A percentile compares a stretch with the other conserved stretches of the same genome.
Evolutionary conservation across 129 eudicot species (phyloP).

Genomic region (Centaurea solstitialis): DNA sequence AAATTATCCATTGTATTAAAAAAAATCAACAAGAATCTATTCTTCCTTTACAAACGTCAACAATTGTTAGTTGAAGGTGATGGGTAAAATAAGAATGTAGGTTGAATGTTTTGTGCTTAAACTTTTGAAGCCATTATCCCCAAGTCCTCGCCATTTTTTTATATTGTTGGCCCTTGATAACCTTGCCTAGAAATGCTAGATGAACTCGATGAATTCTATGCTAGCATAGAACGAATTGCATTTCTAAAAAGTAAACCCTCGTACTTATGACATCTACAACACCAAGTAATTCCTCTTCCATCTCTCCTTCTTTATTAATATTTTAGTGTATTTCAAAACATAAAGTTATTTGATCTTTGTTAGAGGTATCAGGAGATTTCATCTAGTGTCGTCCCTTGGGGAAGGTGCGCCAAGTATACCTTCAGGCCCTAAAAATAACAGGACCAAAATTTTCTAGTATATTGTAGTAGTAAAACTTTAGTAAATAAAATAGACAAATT

Average conservation of each 20-base stretch:
- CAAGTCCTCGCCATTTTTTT: background rate
- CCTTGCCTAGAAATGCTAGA: constrained; percentile 21
- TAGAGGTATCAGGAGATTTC: constrained; percentile 1
- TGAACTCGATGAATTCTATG: constrained; percentile 11
- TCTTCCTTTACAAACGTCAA: background rate
- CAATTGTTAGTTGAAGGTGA: background rate
- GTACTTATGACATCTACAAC: background rate
- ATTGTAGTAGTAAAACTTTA: no score
- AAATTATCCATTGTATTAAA: background rate
- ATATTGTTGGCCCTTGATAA: background rate
- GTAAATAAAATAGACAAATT: no score
- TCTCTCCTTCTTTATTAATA: background rate
- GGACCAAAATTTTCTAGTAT: no score
- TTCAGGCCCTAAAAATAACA: no score
- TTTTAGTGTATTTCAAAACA: constrained; percentile 6
- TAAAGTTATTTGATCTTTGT: background rate
- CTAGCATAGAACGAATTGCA: constrained; percentile 10
- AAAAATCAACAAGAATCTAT: background rate
- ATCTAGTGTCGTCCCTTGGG: background rate
- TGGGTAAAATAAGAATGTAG: constrained; percentile 3
- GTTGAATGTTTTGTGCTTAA: constrained; percentile 3
- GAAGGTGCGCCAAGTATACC: no score
- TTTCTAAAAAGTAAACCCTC: constrained; percentile 7
- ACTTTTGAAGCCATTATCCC: background rate
- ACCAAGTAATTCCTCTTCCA: background rate